Conservation (phyloP, 1,284 basidiomycete genomes). For the Cutaneotrichosporon cutaneum region DNA sequence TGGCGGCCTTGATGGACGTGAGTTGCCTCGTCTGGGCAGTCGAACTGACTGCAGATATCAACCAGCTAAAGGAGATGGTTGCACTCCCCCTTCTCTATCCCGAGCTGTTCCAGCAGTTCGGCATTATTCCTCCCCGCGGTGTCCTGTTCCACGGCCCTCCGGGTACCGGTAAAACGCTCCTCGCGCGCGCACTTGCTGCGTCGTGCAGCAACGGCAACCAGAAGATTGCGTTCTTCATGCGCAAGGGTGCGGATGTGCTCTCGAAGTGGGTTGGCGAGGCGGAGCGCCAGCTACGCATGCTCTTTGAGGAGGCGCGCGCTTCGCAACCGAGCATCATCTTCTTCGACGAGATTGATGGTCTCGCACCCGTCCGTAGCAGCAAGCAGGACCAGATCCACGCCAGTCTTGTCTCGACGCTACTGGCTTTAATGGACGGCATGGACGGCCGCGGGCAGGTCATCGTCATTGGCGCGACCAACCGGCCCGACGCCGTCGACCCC, state of each 20-base stretch:
- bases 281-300: constrained; percentile 87
- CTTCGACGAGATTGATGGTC: constrained; percentile 98
- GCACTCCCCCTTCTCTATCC: constrained; percentile 92
- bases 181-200: constrained; percentile 91
- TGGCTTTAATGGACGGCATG: constrained; percentile 99
- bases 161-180: constrained; percentile 82
- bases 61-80: constrained; percentile 98
- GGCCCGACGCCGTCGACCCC: constrained; percentile 95
- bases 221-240: constrained; percentile 98
- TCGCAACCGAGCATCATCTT: constrained; percentile 97
- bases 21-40: constrained; percentile 1
- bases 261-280: constrained; percentile 99
- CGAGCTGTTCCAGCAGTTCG: constrained; percentile 94
- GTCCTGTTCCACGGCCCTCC: constrained; percentile 97
- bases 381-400: constrained; percentile 99
- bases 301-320: constrained; percentile 94
- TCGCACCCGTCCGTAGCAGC: constrained; percentile 94
- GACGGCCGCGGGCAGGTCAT: constrained; percentile 94
- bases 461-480: constrained; percentile 97
- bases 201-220: constrained; percentile 87
- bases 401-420: constrained; percentile 90
- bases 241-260: constrained; percentile 96
- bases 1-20: constrained; percentile 85
- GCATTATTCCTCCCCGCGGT: constrained; percentile 90
- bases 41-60: constrained; percentile 66